Conservation (phyloP, 2,329 filamentous ascomycete genomes). For the Aciculosporium take region DNA sequence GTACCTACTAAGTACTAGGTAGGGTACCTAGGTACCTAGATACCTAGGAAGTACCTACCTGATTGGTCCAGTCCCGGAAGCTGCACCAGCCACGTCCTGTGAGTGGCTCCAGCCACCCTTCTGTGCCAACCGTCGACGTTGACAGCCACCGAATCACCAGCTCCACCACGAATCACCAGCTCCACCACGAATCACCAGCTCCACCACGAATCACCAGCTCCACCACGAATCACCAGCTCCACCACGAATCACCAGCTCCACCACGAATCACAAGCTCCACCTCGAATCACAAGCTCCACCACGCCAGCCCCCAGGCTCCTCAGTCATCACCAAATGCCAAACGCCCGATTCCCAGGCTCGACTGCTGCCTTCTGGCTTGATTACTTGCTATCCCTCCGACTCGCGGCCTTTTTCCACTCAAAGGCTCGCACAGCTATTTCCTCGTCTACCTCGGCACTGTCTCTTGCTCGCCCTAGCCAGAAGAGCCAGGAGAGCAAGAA, state of each 20-base stretch:
- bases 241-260: too few relatives aligned
- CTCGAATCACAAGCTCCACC: too few relatives aligned
- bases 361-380: neutral
- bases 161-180: too few relatives aligned
- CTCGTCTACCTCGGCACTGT: neutral
- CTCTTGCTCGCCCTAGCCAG: neutral
- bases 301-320: neutral
- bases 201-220: too few relatives aligned
- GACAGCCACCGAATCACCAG: constrained; percentile 9
- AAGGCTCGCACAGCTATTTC: neutral
- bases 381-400: neutral
- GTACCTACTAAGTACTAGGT: too few relatives aligned
- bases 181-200: too few relatives aligned
- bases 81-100: neutral
- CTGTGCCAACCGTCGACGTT: neutral
- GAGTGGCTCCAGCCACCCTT: neutral
- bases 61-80: neutral
- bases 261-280: too few relatives aligned
- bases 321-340: constrained; percentile 1
- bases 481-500: too few relatives aligned
- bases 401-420: neutral
- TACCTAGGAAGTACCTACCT: too few relatives aligned
- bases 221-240: too few relatives aligned
- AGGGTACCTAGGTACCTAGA: too few relatives aligned
- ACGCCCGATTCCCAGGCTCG: neutral